Base-by-base conservation (phyloP, 768 basidiomycete species). In the Xerocomellus chrysenteron region DNA sequence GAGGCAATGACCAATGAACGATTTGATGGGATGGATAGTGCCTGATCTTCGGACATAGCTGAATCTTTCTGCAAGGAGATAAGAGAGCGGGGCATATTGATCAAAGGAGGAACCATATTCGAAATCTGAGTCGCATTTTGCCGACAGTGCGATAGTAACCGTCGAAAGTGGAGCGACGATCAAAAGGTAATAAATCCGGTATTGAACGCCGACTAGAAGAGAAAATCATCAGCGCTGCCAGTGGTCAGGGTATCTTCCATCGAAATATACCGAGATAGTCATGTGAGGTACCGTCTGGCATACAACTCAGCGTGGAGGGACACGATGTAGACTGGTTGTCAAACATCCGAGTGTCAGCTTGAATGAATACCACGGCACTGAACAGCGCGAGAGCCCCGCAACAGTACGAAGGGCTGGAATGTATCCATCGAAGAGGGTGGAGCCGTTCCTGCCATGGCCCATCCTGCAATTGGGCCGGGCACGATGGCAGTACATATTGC, bases 281-380 rank as follows among this genome's bases (percentile, higher is more conserved):
- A 54, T 47, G 66, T 67, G 2, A 79, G 65, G 32, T 55, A 21
- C 21, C 21, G 21, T 21, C 24, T 10, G 71, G 73, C 73, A 75
- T 75, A 39, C 65, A 55, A 16, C 62, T 52, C 4, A 80, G 69
- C 7, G 21, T 21, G 2, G 21, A 21, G 67, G 17, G 80, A 59
- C 41, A 37, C 65, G 26, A 17, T 64, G 54, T 2, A 80, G 59
- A 40, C 64, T 68, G 24, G 66, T 64, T 5, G 70, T 73, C 12
- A 80, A 70, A 42, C 67, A 61, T 36, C 47, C n/a, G n/a, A n/a
- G 2, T 21, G 21, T 35, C 19, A 39, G 47, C n/a, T 17, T 28
- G 35, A 55, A 13, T 3, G 33, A 56, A 11, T 57, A n/a, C 54
- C 42, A 47, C 11, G 32, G 37, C 16, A 58, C 11, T 0, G 39